phyloP scores from a whole-genome alignment of 176 grass and related monocot genomes.

The Oryza glumipatula region DNA sequence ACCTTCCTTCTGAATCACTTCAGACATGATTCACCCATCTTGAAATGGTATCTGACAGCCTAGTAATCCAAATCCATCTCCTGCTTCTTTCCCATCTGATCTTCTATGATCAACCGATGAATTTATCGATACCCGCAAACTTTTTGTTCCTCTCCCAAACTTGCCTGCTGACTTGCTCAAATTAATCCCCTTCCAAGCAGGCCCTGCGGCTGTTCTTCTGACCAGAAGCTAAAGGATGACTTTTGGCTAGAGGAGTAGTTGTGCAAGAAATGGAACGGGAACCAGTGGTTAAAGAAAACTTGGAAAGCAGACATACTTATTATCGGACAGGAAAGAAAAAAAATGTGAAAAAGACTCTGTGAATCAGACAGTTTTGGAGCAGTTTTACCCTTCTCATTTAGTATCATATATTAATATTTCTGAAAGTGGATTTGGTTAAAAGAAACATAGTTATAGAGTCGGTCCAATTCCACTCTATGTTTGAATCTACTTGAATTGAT shows the following conservation, averaged over 20 bases:
- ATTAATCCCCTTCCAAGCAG: slow-evolving; percentile 12
- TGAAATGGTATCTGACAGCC: slow-evolving; percentile 26
- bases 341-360: slow-evolving; percentile 15
- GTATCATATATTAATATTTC: slow-evolving; percentile 39
- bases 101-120: slow-evolving; percentile 10
- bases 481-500: not conserved
- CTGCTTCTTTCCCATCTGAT: not conserved
- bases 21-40: not conserved
- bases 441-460: slow-evolving; percentile 5
- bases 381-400: slow-evolving; percentile 31
- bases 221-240: slow-evolving; percentile 38
- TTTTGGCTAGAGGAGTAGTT: slow-evolving; percentile 48
- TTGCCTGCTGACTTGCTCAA: slow-evolving; percentile 3
- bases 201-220: slow-evolving; percentile 19
- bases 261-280: slow-evolving; percentile 29
- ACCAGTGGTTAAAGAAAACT: slow-evolving; percentile 40
- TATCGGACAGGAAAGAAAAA: slow-evolving; percentile 34
- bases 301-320: slow-evolving; percentile 31
- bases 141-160: not conserved
- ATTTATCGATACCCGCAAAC: not conserved
- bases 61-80: slow-evolving; percentile 36
- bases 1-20: slow-evolving; percentile 32
- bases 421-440: slow-evolving; percentile 36
- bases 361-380: slow-evolving; percentile 8
- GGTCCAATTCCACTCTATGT: slow-evolving; percentile 8